phyloP scores from a whole-genome alignment of 2,329 filamentous ascomycete genomes.

The Seiridium unicorne region DNA sequence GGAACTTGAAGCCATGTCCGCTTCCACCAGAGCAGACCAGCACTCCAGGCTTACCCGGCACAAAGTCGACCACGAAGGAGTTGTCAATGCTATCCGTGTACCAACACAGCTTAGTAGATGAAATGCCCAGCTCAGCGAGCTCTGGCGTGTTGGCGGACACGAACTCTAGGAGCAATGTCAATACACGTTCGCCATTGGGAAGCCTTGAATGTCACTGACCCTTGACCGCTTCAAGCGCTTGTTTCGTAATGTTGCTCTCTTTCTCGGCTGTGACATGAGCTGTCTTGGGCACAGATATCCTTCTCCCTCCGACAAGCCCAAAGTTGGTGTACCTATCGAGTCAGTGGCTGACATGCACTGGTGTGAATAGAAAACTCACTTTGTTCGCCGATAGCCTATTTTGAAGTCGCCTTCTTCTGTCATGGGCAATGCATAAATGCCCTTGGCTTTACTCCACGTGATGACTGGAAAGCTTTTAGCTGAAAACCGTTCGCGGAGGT shows the following conservation, averaged over 20 bases:
- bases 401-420: slow-evolving; percentile 43
- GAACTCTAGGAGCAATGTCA: slow-evolving; percentile 20
- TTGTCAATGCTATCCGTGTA: slow-evolving; percentile 56
- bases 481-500: slow-evolving; percentile 36
- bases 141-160: slow-evolving; percentile 41
- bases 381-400: slow-evolving; percentile 49
- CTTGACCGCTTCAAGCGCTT: slow-evolving; percentile 25
- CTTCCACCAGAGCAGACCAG: slow-evolving; percentile 61
- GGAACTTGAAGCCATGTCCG: slow-evolving; percentile 38
- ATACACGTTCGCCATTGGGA: too few relatives aligned
- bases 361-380: slow-evolving; percentile 18
- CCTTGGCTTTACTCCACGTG: slow-evolving; percentile 34
- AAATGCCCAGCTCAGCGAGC: slow-evolving; percentile 34
- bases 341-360: background rate
- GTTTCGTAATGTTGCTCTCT: slow-evolving; percentile 21
- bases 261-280: slow-evolving; percentile 24
- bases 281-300: slow-evolving; percentile 39
- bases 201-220: slow-evolving; percentile 20
- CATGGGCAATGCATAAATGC: slow-evolving; percentile 45
- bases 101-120: slow-evolving; percentile 46
- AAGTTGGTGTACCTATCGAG: slow-evolving; percentile 37
- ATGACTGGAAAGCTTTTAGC: slow-evolving; percentile 45
- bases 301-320: slow-evolving; percentile 6
- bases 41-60: slow-evolving; percentile 33
- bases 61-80: slow-evolving; percentile 51